Conservation (phyloP, 129 eudicot genomes). For the Tanacetum coccineum region DNA sequence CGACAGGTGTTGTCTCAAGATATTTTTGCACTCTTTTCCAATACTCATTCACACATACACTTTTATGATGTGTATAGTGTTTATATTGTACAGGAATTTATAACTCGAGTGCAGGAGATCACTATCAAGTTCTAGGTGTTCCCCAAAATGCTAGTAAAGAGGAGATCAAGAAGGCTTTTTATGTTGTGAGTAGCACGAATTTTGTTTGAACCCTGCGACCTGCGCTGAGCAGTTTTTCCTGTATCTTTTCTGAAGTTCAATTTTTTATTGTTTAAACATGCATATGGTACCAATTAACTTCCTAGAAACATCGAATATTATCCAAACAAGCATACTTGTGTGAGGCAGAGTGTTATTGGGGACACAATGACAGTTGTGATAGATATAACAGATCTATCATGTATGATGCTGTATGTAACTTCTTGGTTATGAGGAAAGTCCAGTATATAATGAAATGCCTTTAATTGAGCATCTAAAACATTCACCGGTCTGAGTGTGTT, state of each 20-base stretch:
- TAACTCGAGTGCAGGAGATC: conserved; percentile 42
- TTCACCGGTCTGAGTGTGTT: background rate
- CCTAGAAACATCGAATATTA: background rate
- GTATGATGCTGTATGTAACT: background rate
- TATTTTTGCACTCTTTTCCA: conserved; percentile 9
- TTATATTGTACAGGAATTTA: conserved; percentile 37
- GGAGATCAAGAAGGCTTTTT: conserved; percentile 89
- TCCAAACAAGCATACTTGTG: background rate
- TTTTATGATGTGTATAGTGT: background rate
- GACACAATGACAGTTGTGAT: background rate
- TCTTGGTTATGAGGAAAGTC: background rate
- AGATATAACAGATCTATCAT: background rate
- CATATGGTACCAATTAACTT: conserved; percentile 5
- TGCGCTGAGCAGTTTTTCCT: background rate
- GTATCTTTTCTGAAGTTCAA: background rate
- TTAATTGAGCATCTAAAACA: background rate
- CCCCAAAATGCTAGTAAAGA: conserved; percentile 65
- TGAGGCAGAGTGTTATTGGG: too few species aligned
- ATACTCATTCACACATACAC: background rate
- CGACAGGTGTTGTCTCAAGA: conserved; percentile 62
- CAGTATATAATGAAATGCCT: background rate
- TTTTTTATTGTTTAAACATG: background rate
- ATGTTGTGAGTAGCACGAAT: conserved; percentile 50
- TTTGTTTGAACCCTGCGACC: background rate
- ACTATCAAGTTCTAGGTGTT: conserved; percentile 75